phyloP scores from a whole-genome alignment of 2,329 filamentous ascomycete species.

The Plectosphaerella cucumerina region DNA sequence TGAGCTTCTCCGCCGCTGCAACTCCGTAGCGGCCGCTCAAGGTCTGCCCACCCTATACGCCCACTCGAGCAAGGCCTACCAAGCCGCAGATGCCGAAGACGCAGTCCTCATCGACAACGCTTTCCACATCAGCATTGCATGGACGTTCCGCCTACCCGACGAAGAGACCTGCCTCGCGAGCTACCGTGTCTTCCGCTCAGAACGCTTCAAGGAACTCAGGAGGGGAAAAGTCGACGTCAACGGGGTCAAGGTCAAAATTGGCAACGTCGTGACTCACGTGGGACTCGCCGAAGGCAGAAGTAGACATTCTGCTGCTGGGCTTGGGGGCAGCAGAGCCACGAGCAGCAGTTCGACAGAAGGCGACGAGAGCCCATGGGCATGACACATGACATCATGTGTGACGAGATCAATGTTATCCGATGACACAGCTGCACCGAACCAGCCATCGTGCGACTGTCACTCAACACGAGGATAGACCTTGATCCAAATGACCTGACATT shows the following conservation, averaged over 20 bases:
- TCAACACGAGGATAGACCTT: too few relatives aligned
- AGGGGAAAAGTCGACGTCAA: slow-evolving; percentile 49
- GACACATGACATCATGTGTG: not conserved
- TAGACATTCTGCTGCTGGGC: not conserved
- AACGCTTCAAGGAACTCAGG: slow-evolving; percentile 22
- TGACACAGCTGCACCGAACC: not conserved
- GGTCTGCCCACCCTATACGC: slow-evolving; percentile 69
- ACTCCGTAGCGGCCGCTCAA: slow-evolving; percentile 54
- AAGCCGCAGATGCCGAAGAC: slow-evolving; percentile 9
- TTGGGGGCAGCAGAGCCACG: not conserved
- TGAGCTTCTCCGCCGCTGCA: slow-evolving; percentile 61
- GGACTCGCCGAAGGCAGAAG: slow-evolving; percentile 22
- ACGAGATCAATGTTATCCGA: not conserved
- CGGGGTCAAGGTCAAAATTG: slow-evolving; percentile 70
- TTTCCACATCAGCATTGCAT: slow-evolving; percentile 89
- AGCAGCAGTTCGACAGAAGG: not conserved
- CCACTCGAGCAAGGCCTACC: too few relatives aligned
- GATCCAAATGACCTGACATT: not conserved
- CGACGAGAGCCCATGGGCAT: not conserved
- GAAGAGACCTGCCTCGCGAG: slow-evolving; percentile 35
- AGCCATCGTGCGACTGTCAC: not conserved
- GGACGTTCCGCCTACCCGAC: slow-evolving; percentile 61
- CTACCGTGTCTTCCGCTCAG: slow-evolving; percentile 19
- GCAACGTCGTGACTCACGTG: slow-evolving; percentile 60
- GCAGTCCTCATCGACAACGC: slow-evolving; percentile 31